Base-by-base conservation (phyloP, 345 rosid species). In the Pseudoturritis turrita region DNA sequence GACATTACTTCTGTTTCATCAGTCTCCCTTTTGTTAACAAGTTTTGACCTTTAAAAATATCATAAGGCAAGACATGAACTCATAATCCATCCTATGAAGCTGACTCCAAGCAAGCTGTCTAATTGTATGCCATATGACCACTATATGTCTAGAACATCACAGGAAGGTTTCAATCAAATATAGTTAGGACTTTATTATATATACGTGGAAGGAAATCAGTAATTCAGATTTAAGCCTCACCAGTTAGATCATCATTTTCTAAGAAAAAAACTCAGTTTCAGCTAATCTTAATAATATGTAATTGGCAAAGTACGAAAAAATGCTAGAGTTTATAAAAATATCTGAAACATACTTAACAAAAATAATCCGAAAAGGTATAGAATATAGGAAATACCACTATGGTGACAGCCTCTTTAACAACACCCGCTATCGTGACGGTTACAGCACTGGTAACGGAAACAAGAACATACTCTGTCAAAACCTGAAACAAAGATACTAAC, bases 361-460 rank as follows among this genome's bases (percentile, higher is more conserved):
- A 44, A 39, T 50, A 47, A 14, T 57, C 53, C 39, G 18, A 51
- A 59, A 23, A 26, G 58, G 17, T 39, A 40, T 41, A 52, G 22
- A 51, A 39, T 25, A 17, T 35, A 31, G 35, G 5, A 72, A 39
- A 72, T 88, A 92, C 97, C 96, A 96, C 65, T 74, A 96, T 96
- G 78, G 99, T 96, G 74, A 92, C 98, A 40, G 96, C 91, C 82
- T 96, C 99, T 89, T 96, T 96, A 54, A 92, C 97, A 68, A 92
- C 98, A 25, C 99, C 99, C 0, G 98, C 99, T 77, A 92, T 92
- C 65, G 98, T 92, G 77, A 96, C 89, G 4, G 98, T 96, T 70
- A 96, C 98, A 62, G 99, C 99, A 83, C 99, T 96, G 33, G 99
- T 96, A 70, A 96, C 98, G 44, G 97, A 92, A 73, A 96, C 89